Evolutionary conservation across 192 early-diverging fungal species (phyloP).

Genomic region (Linnemannia schmuckeri): DNA sequence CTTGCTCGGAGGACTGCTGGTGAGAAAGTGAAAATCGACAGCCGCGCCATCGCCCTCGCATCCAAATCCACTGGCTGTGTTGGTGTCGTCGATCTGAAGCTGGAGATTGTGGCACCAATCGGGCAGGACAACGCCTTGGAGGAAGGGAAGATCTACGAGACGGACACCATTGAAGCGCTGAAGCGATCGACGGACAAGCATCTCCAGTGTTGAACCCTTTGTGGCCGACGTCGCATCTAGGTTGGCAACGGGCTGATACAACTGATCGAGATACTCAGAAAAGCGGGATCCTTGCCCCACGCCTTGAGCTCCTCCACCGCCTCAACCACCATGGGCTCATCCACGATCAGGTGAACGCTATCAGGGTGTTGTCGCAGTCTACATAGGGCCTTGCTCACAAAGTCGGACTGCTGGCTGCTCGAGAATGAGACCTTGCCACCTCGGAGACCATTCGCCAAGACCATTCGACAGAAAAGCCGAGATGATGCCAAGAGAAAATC

Average conservation of each 20-base stretch:
- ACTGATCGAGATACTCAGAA: conserved; percentile 20
- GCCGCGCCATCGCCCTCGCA: not conserved
- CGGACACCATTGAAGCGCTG: conserved; percentile 30
- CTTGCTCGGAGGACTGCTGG: conserved; percentile 25
- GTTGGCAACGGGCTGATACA: not conserved
- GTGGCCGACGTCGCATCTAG: conserved; percentile 4
- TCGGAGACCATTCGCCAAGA: not conserved
- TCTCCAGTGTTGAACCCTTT: conserved; percentile 22
- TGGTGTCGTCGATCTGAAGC: not conserved
- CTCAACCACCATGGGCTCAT: conserved; percentile 39
- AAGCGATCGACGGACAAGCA: conserved; percentile 32
- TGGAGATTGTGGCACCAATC: conserved; percentile 23
- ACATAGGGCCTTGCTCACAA: conserved; percentile 14
- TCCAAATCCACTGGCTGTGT: not conserved
- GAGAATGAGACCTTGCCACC: not conserved
- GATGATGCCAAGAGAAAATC: not conserved
- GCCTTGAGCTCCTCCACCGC: conserved; percentile 21
- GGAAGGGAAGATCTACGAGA: conserved; percentile 42
- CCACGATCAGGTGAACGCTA: conserved; percentile 19
- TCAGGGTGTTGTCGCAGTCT: conserved; percentile 1
- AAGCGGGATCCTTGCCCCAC: not conserved
- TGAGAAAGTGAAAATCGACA: conserved; percentile 28
- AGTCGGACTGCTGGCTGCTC: not conserved
- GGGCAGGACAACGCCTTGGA: conserved; percentile 25
- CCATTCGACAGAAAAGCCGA: not conserved